Evolutionary conservation across 2,329 filamentous ascomycete genomes (phyloP).

Genomic region (Pestalotiopsis sp.): DNA sequence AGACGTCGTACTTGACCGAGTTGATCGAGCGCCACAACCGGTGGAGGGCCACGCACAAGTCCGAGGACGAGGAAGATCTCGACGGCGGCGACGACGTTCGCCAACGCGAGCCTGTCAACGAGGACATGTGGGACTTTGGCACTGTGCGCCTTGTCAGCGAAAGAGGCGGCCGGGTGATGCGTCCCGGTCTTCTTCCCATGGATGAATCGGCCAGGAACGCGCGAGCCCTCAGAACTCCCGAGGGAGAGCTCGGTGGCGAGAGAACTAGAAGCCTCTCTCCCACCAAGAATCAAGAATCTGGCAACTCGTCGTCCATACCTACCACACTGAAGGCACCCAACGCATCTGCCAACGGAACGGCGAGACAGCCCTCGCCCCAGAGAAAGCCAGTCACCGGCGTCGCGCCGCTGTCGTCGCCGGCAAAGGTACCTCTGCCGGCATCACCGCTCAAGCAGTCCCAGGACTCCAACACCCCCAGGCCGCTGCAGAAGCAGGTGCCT

Average conservation of each 20-base stretch:
- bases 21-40: conserved; percentile 87
- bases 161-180: conserved; percentile 54
- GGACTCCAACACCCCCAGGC: conserved; percentile 46
- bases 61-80: conserved; percentile 65
- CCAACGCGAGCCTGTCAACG: conserved; percentile 60
- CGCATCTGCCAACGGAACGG: conserved; percentile 44
- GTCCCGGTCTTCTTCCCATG: conserved; percentile 67
- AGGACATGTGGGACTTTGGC: conserved; percentile 98
- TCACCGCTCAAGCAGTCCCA: conserved; percentile 52
- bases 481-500: conserved; percentile 46
- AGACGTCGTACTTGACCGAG: conserved; percentile 94
- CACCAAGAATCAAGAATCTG: conserved; percentile 50
- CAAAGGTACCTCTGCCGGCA: conserved; percentile 60
- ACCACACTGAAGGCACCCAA: conserved; percentile 56
- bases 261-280: conserved; percentile 51
- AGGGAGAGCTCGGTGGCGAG: conserved; percentile 53
- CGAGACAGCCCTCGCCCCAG: conserved; percentile 61
- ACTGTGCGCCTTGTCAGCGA: conserved; percentile 82
- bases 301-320: conserved; percentile 36
- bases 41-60: conserved; percentile 81
- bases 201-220: conserved; percentile 81
- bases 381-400: conserved; percentile 49
- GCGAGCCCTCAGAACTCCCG: conserved; percentile 56
- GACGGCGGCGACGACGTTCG: conserved; percentile 57
- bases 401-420: conserved; percentile 46